These are phyloP conservation scores for Cyclospora cayetanensis DNA, from an alignment of 169 alveolate species.

Conservation along the genomic window DNA sequence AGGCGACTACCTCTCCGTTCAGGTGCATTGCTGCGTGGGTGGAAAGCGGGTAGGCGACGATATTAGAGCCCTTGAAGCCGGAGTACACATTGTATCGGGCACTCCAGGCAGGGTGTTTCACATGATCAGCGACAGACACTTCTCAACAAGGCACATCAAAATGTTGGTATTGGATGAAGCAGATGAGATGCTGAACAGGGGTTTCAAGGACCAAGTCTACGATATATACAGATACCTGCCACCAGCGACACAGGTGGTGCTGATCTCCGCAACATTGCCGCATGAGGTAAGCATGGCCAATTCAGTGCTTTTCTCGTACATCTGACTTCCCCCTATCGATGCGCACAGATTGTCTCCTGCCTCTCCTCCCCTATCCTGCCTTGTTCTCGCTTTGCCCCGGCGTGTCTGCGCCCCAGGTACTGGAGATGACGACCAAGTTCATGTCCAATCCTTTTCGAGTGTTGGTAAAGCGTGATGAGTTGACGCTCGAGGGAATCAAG, in stretches of 20 bases:
- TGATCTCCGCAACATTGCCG: constrained; percentile 99
- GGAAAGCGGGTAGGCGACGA: constrained; percentile 98
- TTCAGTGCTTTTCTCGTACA: background rate
- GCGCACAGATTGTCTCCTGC: background rate
- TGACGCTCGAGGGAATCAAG: constrained; percentile 98
- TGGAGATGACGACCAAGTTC: constrained; percentile 85
- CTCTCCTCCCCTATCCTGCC: background rate
- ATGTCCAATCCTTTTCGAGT: constrained; percentile 98
- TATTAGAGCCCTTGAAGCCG: constrained; percentile 95
- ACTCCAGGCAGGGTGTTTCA: constrained; percentile 99
- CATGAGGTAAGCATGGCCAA: constrained; percentile 87
- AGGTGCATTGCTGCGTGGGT: constrained; percentile 96
- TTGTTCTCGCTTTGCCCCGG: background rate
- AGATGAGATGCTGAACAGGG: constrained; percentile 98
- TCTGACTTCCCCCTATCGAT: background rate
- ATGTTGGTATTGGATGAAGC: constrained; percentile 98
- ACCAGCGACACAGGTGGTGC: constrained; percentile 95
- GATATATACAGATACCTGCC: constrained; percentile 98
- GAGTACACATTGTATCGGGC: constrained; percentile 97
- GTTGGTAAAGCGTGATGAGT: constrained; percentile 98
- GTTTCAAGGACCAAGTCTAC: constrained; percentile 97
- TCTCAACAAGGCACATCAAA: constrained; percentile 94
- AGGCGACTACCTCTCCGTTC: constrained; percentile 97
- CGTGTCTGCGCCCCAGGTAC: background rate
- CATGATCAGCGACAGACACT: constrained; percentile 97